Evolutionary conservation across 176 grass and related monocot species (phyloP), one percentile per base, ranked within the genome.

Genomic region (Alloteropsis semialata): DNA sequence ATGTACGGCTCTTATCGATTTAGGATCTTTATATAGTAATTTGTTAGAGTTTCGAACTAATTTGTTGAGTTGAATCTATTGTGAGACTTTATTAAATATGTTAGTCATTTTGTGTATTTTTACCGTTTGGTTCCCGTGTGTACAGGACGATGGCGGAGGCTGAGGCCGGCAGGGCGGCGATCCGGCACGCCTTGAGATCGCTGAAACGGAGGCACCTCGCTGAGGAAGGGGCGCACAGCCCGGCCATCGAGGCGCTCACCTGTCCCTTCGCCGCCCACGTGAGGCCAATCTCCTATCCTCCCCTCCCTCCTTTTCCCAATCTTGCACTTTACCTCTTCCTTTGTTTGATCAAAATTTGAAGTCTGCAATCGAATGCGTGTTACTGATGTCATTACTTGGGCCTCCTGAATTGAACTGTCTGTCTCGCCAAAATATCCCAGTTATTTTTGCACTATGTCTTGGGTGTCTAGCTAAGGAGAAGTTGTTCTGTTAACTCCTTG

Each of bases 171-270:
- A 92, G 54, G 74, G 86, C 84, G 30, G 89, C 93, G 19, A 94
- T 94, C 69, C 85, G 49, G 80, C 82, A 83, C 6, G 89, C 87
- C 13, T 58, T 90, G 74, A 37, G 77, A 49, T 72, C 77, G 27
- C 87, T 99, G 75, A 84, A 88, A 74, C 80, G 50, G 49, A 77
- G 96, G 71, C 85, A 96, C 59, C 85, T 87, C 72, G 55, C 86
- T n/a, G 96, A 99, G 71, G 96, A 93, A 71, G 89, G 85, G 8
- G 96, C 93, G 59, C 96, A 99, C 74, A 74, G 84, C 55, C 93
- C 93, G 27, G 89, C 89, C 57, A 92, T 93, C 70, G 77, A 92
- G 43, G 93, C 91, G 27, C 93, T 99, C 77, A 81, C 81, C 15
- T 80, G 86, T 60, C 96, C 96, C 41, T 91, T 90, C 24, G 87